Conservation (phyloP, 2,329 filamentous ascomycete genomes). For the Diplodia intermedia region DNA sequence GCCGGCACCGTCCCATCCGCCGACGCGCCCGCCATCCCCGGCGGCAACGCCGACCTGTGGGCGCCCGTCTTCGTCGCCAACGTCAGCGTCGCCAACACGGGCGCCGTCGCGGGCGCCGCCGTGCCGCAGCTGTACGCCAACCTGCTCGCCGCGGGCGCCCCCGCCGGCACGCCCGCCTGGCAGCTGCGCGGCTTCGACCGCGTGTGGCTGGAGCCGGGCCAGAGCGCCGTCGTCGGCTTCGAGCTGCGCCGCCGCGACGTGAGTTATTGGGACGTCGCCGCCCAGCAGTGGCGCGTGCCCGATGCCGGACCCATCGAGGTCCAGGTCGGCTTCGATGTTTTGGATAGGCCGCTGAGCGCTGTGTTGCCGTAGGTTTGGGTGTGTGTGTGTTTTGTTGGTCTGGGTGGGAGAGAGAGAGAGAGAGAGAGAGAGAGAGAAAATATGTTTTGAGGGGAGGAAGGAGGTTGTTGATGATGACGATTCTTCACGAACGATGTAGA, state of each 20-base stretch:
- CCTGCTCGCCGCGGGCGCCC: conserved; percentile 44
- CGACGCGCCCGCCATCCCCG: conserved; percentile 43
- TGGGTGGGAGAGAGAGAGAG: no score
- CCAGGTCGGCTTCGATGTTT: conserved; percentile 37
- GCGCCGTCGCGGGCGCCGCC: conserved; percentile 55
- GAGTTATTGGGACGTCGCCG: conserved; percentile 57
- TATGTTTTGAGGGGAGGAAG: no score
- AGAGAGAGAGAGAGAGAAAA: no score
- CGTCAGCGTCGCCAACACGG: conserved; percentile 60
- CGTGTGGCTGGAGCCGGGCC: conserved; percentile 51
- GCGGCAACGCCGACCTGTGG: conserved; percentile 65
- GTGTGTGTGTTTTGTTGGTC: no score
- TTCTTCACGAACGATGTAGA: conserved; percentile 10
- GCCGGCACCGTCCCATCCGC: conserved; percentile 32
- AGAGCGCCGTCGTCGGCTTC: conserved; percentile 54
- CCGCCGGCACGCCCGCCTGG: conserved; percentile 55
- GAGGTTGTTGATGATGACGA: not conserved
- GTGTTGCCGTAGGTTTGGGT: conserved; percentile 3
- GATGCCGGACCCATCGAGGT: conserved; percentile 34
- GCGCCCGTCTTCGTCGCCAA: conserved; percentile 53
- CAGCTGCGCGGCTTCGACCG: conserved; percentile 59
- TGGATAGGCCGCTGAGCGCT: conserved; percentile 2
- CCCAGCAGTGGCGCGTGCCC: conserved; percentile 53
- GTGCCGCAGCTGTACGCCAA: conserved; percentile 66
- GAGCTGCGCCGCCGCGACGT: conserved; percentile 57